Percentiles rank a stretch among this genome's conserved stretches.
Evolutionary conservation across 345 rosid species (phyloP).

Genomic region (Citrus unshiu): DNA sequence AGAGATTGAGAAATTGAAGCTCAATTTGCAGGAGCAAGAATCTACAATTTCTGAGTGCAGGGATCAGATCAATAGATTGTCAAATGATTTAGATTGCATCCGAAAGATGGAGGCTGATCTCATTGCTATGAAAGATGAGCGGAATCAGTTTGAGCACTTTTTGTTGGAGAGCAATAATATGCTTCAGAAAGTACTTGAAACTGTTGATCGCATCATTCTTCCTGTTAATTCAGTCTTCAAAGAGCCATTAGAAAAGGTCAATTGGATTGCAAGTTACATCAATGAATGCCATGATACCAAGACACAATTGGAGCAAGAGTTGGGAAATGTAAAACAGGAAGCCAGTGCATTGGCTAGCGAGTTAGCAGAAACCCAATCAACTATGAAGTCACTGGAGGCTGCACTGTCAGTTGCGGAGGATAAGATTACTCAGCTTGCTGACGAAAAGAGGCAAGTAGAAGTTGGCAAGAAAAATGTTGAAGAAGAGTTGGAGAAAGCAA

Average conservation of each 20-base stretch:
- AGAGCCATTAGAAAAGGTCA: constrained; percentile 61
- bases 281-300: constrained; percentile 53
- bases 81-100: constrained; percentile 47
- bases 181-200: constrained; percentile 47
- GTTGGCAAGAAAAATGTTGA: constrained; percentile 44
- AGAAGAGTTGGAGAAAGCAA: constrained; percentile 56
- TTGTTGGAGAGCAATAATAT: constrained; percentile 51
- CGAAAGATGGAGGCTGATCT: constrained; percentile 66
- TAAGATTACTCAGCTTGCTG: constrained; percentile 39
- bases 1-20: constrained; percentile 60
- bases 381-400: constrained; percentile 48
- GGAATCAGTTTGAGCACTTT: constrained; percentile 58
- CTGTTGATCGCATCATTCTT: constrained; percentile 44
- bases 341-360: constrained; percentile 32
- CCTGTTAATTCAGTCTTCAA: constrained; percentile 44
- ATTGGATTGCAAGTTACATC: constrained; percentile 53
- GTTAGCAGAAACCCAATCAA: constrained; percentile 46
- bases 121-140: constrained; percentile 40
- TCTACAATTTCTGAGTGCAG: constrained; percentile 44
- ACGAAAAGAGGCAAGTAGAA: constrained; percentile 53
- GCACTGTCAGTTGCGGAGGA: constrained; percentile 50
- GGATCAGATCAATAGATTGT: constrained; percentile 50
- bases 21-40: constrained; percentile 50
- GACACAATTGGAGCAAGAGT: constrained; percentile 45
- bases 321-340: constrained; percentile 48